Evolutionary conservation across 2,329 filamentous ascomycete genomes (phyloP).

Genomic region (Fusarium goolgardi): DNA sequence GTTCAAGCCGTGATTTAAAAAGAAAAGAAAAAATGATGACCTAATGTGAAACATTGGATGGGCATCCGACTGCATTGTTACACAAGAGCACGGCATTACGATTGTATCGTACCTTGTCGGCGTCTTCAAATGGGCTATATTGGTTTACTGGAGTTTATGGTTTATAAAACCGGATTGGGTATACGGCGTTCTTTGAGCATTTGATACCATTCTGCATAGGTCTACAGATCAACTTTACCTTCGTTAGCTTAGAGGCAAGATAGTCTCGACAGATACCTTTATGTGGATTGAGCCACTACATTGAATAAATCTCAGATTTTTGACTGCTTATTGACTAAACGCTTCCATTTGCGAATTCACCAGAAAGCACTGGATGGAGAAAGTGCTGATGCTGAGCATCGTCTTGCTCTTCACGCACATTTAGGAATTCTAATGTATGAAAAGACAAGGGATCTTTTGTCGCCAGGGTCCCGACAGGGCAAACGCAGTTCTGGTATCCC

Average conservation of each 20-base stretch:
- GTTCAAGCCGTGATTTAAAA: slow-evolving; percentile 1
- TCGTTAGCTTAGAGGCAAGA: slow-evolving; percentile 33
- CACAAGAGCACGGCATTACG: slow-evolving; percentile 21
- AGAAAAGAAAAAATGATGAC: not conserved
- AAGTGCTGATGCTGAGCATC: not conserved
- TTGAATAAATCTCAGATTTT: slow-evolving; percentile 23
- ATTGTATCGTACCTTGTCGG: slow-evolving; percentile 16
- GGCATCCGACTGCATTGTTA: slow-evolving; percentile 25
- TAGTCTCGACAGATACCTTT: slow-evolving; percentile 31
- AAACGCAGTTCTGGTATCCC: not conserved
- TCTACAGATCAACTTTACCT: slow-evolving; percentile 35
- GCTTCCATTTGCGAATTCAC: too few relatives aligned
- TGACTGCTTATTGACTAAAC: not conserved
- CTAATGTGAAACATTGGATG: slow-evolving; percentile 23
- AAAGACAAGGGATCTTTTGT: not conserved
- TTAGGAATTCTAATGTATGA: not conserved
- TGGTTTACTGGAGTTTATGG: slow-evolving; percentile 35
- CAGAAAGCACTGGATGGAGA: not conserved
- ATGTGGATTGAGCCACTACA: slow-evolving; percentile 17
- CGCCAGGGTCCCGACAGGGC: not conserved
- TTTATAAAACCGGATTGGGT: slow-evolving; percentile 24
- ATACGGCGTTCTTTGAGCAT: slow-evolving; percentile 40
- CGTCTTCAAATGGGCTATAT: slow-evolving; percentile 12
- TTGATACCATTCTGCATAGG: slow-evolving; percentile 47
- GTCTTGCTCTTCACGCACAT: not conserved